These are phyloP conservation scores for Lasiosphaeria miniovina DNA, from an alignment of 495 filamentous ascomycete genomes.

Conservation along the genomic window DNA sequence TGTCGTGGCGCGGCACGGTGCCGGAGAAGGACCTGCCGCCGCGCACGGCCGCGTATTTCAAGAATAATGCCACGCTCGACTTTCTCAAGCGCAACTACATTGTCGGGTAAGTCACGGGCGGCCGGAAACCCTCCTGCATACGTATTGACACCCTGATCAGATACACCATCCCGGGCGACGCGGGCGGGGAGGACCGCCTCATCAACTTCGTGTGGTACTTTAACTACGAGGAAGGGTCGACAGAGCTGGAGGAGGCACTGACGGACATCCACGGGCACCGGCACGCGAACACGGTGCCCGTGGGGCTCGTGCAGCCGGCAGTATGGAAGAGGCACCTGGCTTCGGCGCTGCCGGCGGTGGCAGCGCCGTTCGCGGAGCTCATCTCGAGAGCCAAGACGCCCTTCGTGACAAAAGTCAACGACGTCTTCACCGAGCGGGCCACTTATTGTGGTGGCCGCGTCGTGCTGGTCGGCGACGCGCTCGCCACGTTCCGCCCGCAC, in stretches of 20 bases:
- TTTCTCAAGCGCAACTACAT: constrained; percentile 14
- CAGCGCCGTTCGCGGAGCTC: constrained; percentile 44
- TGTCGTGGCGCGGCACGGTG: constrained; percentile 50
- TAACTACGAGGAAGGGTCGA: constrained; percentile 36
- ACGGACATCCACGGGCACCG: constrained; percentile 41
- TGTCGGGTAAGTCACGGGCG: constrained; percentile 15
- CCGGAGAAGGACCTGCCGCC: constrained; percentile 32
- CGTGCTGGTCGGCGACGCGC: constrained; percentile 49
- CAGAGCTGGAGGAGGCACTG: constrained; percentile 40
- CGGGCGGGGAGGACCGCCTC: constrained; percentile 39
- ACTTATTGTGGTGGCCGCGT: constrained; percentile 42
- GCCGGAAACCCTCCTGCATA: no score
- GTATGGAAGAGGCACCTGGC: constrained; percentile 39
- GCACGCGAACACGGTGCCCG: constrained; percentile 44
- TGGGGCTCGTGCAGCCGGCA: constrained; percentile 35
- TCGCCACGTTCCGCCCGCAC: constrained; percentile 50
- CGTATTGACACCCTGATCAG: constrained; percentile 9
- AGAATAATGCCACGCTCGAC: constrained; percentile 11
- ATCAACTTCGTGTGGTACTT: constrained; percentile 54
- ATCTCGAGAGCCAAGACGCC: constrained; percentile 37
- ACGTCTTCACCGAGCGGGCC: constrained; percentile 34
- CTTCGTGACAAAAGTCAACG: constrained; percentile 50
- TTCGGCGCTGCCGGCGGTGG: constrained; percentile 22
- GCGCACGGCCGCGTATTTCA: constrained; percentile 31
- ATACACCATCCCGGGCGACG: constrained; percentile 47